Conservation (phyloP, 768 basidiomycete genomes). For the Fistulinella prunicolor region DNA sequence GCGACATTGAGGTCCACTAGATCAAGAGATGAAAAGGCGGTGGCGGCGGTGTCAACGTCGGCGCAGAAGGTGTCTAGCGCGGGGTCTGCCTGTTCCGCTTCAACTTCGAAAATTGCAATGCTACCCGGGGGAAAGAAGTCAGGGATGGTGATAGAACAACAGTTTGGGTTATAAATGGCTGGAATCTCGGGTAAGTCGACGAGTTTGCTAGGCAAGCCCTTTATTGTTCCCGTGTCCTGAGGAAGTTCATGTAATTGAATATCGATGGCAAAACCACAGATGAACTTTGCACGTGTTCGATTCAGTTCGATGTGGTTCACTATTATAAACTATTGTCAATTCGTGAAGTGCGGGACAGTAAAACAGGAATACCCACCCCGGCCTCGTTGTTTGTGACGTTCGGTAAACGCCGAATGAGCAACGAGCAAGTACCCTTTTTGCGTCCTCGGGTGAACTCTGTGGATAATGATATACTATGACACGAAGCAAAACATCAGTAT, state of each 20-base stretch:
- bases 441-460: constrained; percentile 85
- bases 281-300: constrained; percentile 73
- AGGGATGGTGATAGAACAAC: constrained; percentile 76
- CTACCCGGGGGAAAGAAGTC: constrained; percentile 94
- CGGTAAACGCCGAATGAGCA: constrained; percentile 89
- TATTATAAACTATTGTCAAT: constrained; percentile 27
- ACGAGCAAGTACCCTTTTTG: constrained; percentile 92
- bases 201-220: constrained; percentile 71
- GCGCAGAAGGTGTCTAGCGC: constrained; percentile 72
- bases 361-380: constrained; percentile 49
- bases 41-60: constrained; percentile 65
- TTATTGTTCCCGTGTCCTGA: constrained; percentile 51
- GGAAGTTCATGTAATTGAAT: constrained; percentile 58
- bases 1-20: constrained; percentile 87
- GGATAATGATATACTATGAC: constrained; percentile 84
- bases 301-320: constrained; percentile 84
- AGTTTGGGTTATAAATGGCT: constrained; percentile 60
- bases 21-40: constrained; percentile 69
- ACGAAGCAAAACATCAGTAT: constrained; percentile 3
- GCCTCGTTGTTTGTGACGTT: constrained; percentile 78
- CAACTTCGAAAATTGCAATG: constrained; percentile 89
- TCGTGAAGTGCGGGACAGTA: neutral
- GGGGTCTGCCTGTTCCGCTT: constrained; percentile 68
- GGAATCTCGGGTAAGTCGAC: constrained; percentile 58
- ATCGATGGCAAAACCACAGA: constrained; percentile 74